Base-by-base conservation (phyloP, 2,329 filamentous ascomycete species). In the Pseudopyricularia cyperi region DNA sequence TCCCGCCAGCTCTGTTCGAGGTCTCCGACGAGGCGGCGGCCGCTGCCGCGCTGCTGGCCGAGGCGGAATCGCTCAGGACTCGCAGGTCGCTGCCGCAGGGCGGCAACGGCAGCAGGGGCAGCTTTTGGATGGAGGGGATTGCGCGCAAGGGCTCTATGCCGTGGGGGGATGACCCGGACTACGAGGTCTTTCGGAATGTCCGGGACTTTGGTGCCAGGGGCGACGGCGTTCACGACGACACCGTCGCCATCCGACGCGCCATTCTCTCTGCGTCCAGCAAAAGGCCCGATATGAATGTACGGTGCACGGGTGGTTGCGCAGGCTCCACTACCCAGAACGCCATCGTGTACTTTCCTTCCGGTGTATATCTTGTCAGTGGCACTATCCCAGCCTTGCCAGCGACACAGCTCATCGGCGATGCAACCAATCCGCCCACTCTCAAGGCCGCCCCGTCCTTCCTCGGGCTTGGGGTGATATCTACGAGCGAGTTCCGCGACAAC, bases 391-490 rank as follows among this genome's bases (percentile, higher is more conserved):
- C 50, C 4, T n/a, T 46, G n/a, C 46, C 35, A 11, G 50, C 44
- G 14, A 54, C 52, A 9, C 52, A 54, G 50, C 28, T 54, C 30
- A 52, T 54, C 17, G 52, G 52, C 15, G 52, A 54, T 32, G 50
- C 51, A 9, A 52, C 28, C 34, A 22, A 51, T n/a, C 34, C 17
- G 4, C 51, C 53, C 1, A 35, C 33, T 8, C 30, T 55, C 2
- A 39, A 32, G 42, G 51, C 54, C 3, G 68, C 72, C 1, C 57
- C 72, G 1, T 67, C 66, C 52, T 83, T 83, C 58, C 53, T 53
- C 32, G 54, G 54, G 14, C 22, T 51, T 7, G 54, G 52, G 22
- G 48, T 55, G 4, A 30, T 55, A 4, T 52, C 52, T 17, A 46
- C 52, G 6, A 46, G 51, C 15, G 42, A 47, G 30, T 52, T 53